These are phyloP conservation scores for Oropetium thomaeum DNA, from an alignment of 176 grass and related monocot genomes.

Conservation along the genomic window DNA sequence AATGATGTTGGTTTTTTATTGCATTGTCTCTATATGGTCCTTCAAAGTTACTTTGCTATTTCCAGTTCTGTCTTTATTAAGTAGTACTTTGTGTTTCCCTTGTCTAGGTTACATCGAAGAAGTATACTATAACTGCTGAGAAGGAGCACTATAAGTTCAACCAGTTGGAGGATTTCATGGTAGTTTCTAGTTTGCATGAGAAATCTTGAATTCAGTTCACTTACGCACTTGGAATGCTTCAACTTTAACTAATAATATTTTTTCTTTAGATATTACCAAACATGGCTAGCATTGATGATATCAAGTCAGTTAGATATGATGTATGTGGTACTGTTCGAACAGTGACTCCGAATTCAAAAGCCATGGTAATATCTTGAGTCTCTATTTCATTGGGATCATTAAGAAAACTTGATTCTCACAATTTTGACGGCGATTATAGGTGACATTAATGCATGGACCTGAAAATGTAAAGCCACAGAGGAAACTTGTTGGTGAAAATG, in stretches of 20 bases:
- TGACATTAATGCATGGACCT: slow-evolving; percentile 76
- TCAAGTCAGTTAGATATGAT: slow-evolving; percentile 75
- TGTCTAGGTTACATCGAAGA: slow-evolving; percentile 89
- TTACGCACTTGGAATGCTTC: not conserved
- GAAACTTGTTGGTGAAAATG: slow-evolving; percentile 68
- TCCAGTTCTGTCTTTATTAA: not conserved
- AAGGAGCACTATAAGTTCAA: slow-evolving; percentile 96
- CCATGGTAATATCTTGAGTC: slow-evolving; percentile 60
- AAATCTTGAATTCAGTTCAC: not conserved
- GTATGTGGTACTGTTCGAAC: slow-evolving; percentile 87
- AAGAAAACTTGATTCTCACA: slow-evolving; percentile 20
- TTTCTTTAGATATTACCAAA: slow-evolving; percentile 87
- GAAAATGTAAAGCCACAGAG: slow-evolving; percentile 74
- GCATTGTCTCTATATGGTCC: not conserved
- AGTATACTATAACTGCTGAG: slow-evolving; percentile 73
- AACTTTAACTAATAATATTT: slow-evolving; percentile 9
- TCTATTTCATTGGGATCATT: not conserved
- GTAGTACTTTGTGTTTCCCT: slow-evolving; percentile 25
- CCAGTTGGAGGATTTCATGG: slow-evolving; percentile 83
- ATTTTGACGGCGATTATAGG: slow-evolving; percentile 45
- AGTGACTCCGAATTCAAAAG: slow-evolving; percentile 76
- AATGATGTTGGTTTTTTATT: not conserved
- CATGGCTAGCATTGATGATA: slow-evolving; percentile 86
- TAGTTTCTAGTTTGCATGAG: slow-evolving; percentile 41
- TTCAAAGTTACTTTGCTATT: slow-evolving; percentile 3